A percentile compares a stretch with the other conserved stretches of the same genome.
These are phyloP conservation scores for Urochloa ruziziensis DNA, from an alignment of 176 grass and related monocot genomes.

Conservation along the genomic window DNA sequence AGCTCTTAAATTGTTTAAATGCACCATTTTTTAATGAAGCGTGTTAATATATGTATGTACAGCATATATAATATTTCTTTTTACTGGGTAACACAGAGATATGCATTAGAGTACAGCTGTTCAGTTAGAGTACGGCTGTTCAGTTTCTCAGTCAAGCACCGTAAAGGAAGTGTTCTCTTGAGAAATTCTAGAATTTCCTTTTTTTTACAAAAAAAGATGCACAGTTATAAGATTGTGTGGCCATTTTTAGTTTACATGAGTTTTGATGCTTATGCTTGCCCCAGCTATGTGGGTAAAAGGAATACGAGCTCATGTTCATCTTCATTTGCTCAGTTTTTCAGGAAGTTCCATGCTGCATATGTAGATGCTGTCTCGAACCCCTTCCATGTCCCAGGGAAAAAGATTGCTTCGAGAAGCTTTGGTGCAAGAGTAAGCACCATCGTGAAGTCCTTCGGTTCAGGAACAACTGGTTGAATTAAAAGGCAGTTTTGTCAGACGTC, in stretches of 20 bases:
- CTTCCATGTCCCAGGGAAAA: conserved; percentile 96
- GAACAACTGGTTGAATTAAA: conserved; percentile 51
- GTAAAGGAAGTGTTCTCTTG: background rate
- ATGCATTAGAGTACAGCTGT: background rate
- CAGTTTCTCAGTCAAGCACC: background rate
- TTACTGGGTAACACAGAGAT: background rate
- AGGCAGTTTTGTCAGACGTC: background rate
- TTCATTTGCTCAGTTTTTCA: conserved; percentile 73
- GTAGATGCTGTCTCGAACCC: conserved; percentile 92
- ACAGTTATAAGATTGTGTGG: background rate
- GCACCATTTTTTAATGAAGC: background rate
- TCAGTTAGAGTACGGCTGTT: background rate
- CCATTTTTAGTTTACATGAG: background rate
- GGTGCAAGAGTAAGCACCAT: conserved; percentile 75
- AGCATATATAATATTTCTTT: background rate
- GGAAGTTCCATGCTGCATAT: conserved; percentile 91
- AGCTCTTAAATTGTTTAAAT: conserved; percentile 30
- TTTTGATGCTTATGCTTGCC: background rate
- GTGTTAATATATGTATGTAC: background rate
- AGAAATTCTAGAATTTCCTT: background rate
- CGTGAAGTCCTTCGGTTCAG: conserved; percentile 74
- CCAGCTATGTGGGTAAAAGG: background rate
- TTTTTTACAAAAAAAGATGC: background rate
- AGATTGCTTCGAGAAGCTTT: conserved; percentile 91
- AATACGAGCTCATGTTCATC: background rate